These are phyloP conservation scores for Moricandia moricandioides DNA, from an alignment of 345 rosid species.

Conservation along the genomic window DNA sequence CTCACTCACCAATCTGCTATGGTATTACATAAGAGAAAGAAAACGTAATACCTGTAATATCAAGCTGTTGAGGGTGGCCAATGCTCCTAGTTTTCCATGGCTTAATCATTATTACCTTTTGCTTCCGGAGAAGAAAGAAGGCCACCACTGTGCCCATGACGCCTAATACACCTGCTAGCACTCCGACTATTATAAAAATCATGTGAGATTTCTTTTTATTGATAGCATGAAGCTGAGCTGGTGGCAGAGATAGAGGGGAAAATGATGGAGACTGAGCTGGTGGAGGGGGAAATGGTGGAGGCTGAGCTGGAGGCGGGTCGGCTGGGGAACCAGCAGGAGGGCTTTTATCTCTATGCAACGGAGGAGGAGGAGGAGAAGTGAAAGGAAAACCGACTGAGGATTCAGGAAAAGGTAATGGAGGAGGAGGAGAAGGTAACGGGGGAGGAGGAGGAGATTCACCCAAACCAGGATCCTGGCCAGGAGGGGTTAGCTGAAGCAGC, in stretches of 20 bases:
- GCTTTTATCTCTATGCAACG: neutral
- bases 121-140: constrained; percentile 47
- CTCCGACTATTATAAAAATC: constrained; percentile 25
- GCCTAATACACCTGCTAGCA: constrained; percentile 31
- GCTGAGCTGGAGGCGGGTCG: neutral
- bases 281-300: neutral
- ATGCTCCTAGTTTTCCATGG: constrained; percentile 63
- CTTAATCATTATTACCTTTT: constrained; percentile 51
- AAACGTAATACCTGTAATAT: constrained; percentile 53
- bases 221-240: neutral
- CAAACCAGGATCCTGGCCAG: neutral
- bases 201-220: neutral
- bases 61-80: constrained; percentile 78
- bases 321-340: neutral
- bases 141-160: constrained; percentile 37
- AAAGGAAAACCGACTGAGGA: neutral
- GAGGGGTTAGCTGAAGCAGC: constrained; percentile 24
- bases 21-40: neutral
- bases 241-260: neutral
- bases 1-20: neutral
- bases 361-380: neutral
- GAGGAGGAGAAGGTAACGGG: neutral
- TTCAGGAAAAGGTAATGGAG: neutral
- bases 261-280: neutral
- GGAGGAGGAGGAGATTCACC: neutral